Percentiles rank a stretch among this genome's conserved stretches.
These are phyloP conservation scores for Trametes maxima DNA, from an alignment of 768 basidiomycete genomes.

Conservation along the genomic window DNA sequence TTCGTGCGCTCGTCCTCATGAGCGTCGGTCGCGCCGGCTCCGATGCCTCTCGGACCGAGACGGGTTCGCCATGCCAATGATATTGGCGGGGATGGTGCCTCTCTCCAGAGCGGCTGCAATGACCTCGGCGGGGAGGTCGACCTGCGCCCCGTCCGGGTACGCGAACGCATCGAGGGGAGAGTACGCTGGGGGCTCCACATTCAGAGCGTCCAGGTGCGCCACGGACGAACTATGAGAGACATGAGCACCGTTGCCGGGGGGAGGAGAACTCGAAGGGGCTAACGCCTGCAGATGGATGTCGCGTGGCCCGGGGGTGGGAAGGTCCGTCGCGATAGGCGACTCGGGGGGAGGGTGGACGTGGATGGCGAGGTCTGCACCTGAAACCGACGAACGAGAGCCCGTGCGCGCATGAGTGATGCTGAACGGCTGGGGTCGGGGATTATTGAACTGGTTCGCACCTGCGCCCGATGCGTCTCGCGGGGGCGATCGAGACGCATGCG, in stretches of 20 bases:
- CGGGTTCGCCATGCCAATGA: slow-evolving; percentile 43
- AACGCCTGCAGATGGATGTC: slow-evolving; percentile 83
- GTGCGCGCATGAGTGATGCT: slow-evolving; percentile 34
- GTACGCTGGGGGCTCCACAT: slow-evolving; percentile 80
- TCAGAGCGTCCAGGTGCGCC: slow-evolving; percentile 35
- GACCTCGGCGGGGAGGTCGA: slow-evolving; percentile 90
- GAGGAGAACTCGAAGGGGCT: slow-evolving; percentile 29
- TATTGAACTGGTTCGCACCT: slow-evolving; percentile 87
- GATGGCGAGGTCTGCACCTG: slow-evolving; percentile 68
- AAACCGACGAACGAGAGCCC: slow-evolving; percentile 35
- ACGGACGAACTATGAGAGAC: slow-evolving; percentile 17
- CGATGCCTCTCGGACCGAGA: slow-evolving; percentile 47
- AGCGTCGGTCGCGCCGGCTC: slow-evolving; percentile 40
- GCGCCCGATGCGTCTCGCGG: slow-evolving; percentile 47
- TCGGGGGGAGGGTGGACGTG: slow-evolving; percentile 80
- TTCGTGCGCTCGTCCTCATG: slow-evolving; percentile 19
- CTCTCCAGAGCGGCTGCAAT: slow-evolving; percentile 89
- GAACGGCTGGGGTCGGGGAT: slow-evolving; percentile 61
- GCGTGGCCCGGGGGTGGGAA: slow-evolving; percentile 80
- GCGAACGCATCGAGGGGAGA: slow-evolving; percentile 86
- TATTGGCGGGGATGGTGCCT: slow-evolving; percentile 57
- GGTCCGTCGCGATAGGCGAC: slow-evolving; percentile 76
- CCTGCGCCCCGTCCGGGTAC: slow-evolving; percentile 87
- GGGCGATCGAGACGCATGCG: slow-evolving; percentile 59
- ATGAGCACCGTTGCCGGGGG: slow-evolving; percentile 14